Conservation (phyloP, 164 flowering plant genomes). For the Litsea cubeba region DNA sequence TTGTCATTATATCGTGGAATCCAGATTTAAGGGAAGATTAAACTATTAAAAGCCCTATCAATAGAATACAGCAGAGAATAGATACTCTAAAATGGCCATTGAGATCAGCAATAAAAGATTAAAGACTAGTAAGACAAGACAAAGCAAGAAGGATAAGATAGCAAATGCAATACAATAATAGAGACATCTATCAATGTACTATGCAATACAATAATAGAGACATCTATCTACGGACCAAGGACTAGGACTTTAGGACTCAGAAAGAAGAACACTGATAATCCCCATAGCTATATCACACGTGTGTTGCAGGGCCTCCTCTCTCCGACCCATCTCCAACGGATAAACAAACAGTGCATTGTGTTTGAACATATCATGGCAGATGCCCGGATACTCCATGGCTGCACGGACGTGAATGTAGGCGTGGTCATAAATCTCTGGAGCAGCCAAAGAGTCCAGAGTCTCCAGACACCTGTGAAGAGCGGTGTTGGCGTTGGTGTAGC, state of each 20-base stretch:
- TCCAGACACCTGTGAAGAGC: conserved; percentile 42
- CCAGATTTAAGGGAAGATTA: too few relatives aligned
- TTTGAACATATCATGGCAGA: conserved; percentile 54
- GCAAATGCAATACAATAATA: too few relatives aligned
- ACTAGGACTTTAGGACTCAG: background rate
- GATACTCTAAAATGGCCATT: too few relatives aligned
- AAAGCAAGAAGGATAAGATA: too few relatives aligned
- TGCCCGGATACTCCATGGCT: conserved; percentile 66
- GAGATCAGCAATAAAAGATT: too few relatives aligned
- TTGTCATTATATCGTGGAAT: too few relatives aligned
- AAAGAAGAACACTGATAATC: conserved; percentile 44
- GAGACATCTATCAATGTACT: too few relatives aligned
- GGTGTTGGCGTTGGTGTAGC: conserved; percentile 39
- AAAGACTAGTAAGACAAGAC: too few relatives aligned
- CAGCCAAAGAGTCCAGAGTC: conserved; percentile 38
- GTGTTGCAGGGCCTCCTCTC: conserved; percentile 49
- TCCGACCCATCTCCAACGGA: conserved; percentile 41
- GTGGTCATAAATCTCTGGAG: conserved; percentile 43
- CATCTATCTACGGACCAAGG: too few relatives aligned
- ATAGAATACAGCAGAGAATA: too few relatives aligned
- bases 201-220: too few relatives aligned
- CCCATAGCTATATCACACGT: conserved; percentile 64
- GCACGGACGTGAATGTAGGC: conserved; percentile 56
- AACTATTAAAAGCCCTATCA: too few relatives aligned
- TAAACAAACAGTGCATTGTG: conserved; percentile 41